Evolutionary conservation across 768 basidiomycete species (phyloP).

Genomic region (Daedaleopsis sinensis): DNA sequence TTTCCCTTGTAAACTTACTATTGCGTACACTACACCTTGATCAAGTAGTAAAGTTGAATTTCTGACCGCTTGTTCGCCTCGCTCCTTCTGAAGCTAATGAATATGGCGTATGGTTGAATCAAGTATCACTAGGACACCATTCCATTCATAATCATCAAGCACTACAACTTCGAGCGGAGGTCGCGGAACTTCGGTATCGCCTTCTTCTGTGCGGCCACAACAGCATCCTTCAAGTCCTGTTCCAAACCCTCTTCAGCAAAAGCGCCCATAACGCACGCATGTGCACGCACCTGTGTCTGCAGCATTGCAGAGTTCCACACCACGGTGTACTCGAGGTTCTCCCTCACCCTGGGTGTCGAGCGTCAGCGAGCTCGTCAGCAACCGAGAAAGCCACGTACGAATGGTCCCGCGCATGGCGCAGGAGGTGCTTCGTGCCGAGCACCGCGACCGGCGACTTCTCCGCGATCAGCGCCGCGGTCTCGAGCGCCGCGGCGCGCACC

Average conservation of each 20-base stretch:
- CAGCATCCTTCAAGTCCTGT: slow-evolving; percentile 22
- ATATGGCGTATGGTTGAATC: too few relatives aligned
- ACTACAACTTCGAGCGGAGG: slow-evolving; percentile 20
- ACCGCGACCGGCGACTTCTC: slow-evolving; percentile 82
- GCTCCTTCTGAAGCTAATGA: too few relatives aligned
- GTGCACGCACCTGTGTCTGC: slow-evolving; percentile 45
- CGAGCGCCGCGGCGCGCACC: slow-evolving; percentile 68
- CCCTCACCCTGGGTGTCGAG: slow-evolving; percentile 32
- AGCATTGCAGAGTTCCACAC: slow-evolving; percentile 59
- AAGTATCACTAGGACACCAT: too few relatives aligned
- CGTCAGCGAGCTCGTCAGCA: neutral
- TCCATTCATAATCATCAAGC: neutral
- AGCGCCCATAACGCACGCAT: neutral
- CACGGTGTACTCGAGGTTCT: slow-evolving; percentile 59
- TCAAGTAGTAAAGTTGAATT: too few relatives aligned
- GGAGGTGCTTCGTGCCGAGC: slow-evolving; percentile 72
- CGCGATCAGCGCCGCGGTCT: slow-evolving; percentile 67
- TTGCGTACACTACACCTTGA: too few relatives aligned
- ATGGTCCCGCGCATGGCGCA: slow-evolving; percentile 81
- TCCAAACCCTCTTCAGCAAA: neutral
- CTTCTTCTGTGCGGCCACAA: slow-evolving; percentile 24
- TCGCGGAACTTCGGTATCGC: slow-evolving; percentile 17
- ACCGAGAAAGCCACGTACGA: slow-evolving; percentile 45
- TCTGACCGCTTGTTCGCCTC: too few relatives aligned
- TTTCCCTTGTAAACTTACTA: too few relatives aligned